These are phyloP conservation scores for Patellifolia procumbens DNA, from an alignment of 179 eudicot genomes.

Conservation along the genomic window DNA sequence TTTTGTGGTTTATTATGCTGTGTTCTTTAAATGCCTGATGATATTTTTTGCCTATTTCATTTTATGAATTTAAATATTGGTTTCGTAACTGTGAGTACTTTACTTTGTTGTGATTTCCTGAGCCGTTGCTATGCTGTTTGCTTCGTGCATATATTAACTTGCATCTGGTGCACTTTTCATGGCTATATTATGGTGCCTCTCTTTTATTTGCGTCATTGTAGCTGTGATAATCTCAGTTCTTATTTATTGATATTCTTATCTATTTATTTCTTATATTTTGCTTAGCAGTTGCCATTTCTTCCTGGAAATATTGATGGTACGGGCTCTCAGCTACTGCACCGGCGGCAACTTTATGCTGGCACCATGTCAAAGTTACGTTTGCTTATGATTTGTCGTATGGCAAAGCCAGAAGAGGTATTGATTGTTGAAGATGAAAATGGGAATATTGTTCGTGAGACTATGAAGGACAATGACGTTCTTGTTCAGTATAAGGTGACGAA, in stretches of 20 bases:
- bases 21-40: background rate
- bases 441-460: conserved; percentile 98
- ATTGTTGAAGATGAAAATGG: conserved; percentile 99
- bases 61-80: background rate
- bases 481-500: conserved; percentile 90
- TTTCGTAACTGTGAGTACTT: background rate
- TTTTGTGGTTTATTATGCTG: background rate
- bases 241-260: background rate
- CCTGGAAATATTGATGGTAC: conserved; percentile 72
- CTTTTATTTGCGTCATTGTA: background rate
- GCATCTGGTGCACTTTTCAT: background rate
- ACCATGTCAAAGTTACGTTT: conserved; percentile 90
- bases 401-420: conserved; percentile 99
- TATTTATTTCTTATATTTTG: conserved; percentile 10
- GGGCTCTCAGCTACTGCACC: conserved; percentile 70
- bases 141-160: background rate
- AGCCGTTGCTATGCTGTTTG: background rate
- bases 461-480: conserved; percentile 99
- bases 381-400: conserved; percentile 97
- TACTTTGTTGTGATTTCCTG: background rate
- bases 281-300: conserved; percentile 56
- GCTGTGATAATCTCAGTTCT: background rate
- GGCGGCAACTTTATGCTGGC: conserved; percentile 79
- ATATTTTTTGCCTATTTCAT: background rate
- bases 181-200: background rate